Evolutionary conservation across 306 rosid genomes (phyloP), one percentile per base, ranked within the genome.

Genomic region (Benincasa hispida): DNA sequence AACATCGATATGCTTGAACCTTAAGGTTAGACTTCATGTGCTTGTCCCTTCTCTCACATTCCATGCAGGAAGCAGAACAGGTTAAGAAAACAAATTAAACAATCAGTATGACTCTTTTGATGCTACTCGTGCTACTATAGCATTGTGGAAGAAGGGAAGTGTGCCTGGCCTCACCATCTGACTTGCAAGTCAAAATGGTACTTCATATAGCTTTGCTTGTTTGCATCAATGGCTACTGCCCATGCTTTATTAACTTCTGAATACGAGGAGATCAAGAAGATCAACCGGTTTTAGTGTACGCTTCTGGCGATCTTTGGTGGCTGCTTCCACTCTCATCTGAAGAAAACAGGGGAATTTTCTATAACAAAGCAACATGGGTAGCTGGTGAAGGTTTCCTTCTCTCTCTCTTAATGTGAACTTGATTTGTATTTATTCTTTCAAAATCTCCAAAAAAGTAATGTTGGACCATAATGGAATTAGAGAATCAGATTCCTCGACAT

Each of bases 401-500:
- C 72, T 13, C 42, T 70, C 76, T 72, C 59, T 15, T 27, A 72
- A 28, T 72, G 76, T 72, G 76, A 72, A 72, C 76, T 72, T 72
- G 76, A 72, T 69, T 25, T 72, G 58, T 72, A 48, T 72, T 72
- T 72, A 48, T 48, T 72, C 76, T 69, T 42, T 69, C 56, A 69
- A 69, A 21, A 41, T 42, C 10, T 22, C 10, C 75, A 17, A 48
- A 72, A 45, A 72, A 72, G 76, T 27, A 15, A 72, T 48, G 41
- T 72, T 72, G 58, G 76, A 72, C 76, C 34, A 27, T 48, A 22
- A 17, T 72, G 56, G 41, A 28, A 72, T 72, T 48, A 47, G 59
- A 48, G 76, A 53, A 72, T 72, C 76, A 22, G 54, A 48, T 72
- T 72, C 76, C 76, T 72, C 59, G 76, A 72, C 59, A 48, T 47